These are phyloP conservation scores for Fusarium beomiforme DNA, from an alignment of 2,329 filamentous ascomycete species.

Conservation along the genomic window DNA sequence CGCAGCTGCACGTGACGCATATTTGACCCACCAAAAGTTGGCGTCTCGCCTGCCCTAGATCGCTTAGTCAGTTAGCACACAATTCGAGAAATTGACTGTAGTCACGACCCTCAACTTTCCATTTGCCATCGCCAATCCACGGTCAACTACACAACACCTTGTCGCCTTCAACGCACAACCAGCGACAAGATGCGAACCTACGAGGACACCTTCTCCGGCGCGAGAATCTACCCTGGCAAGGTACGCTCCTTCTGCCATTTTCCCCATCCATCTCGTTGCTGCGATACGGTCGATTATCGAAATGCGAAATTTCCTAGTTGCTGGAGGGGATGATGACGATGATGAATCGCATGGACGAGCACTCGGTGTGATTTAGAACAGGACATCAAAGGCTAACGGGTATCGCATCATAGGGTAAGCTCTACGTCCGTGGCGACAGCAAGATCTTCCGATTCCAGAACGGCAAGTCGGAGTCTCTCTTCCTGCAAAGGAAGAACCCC, in stretches of 20 bases:
- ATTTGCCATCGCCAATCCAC: slow-evolving; percentile 51
- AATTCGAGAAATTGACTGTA: slow-evolving; percentile 54
- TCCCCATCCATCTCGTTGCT: slow-evolving; percentile 15
- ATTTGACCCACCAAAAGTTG: slow-evolving; percentile 27
- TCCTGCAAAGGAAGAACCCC: slow-evolving; percentile 99
- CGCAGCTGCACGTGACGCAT: slow-evolving; percentile 46
- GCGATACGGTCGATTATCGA: slow-evolving; percentile 39
- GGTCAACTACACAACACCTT: slow-evolving; percentile 55
- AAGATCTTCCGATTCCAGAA: slow-evolving; percentile 99
- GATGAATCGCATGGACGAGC: slow-evolving; percentile 25
- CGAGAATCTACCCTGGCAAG: slow-evolving; percentile 75
- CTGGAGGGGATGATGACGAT: slow-evolving; percentile 13
- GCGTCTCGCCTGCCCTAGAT: slow-evolving; percentile 50
- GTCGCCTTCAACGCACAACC: slow-evolving; percentile 53
- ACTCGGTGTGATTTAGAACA: slow-evolving; percentile 16
- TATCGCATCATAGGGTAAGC: slow-evolving; percentile 80
- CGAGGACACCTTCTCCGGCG: slow-evolving; percentile 73
- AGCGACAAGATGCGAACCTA: slow-evolving; percentile 71
- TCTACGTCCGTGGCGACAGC: slow-evolving; percentile 99
- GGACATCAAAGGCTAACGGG: slow-evolving; percentile 44
- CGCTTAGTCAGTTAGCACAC: slow-evolving; percentile 55
- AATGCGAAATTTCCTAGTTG: slow-evolving; percentile 25
- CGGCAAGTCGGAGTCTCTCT: slow-evolving; percentile 99
- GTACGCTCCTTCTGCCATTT: slow-evolving; percentile 54
- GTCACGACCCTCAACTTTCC: slow-evolving; percentile 47